Conservation (phyloP, 2,329 filamentous ascomycete genomes). For the Penicillium sp. region DNA sequence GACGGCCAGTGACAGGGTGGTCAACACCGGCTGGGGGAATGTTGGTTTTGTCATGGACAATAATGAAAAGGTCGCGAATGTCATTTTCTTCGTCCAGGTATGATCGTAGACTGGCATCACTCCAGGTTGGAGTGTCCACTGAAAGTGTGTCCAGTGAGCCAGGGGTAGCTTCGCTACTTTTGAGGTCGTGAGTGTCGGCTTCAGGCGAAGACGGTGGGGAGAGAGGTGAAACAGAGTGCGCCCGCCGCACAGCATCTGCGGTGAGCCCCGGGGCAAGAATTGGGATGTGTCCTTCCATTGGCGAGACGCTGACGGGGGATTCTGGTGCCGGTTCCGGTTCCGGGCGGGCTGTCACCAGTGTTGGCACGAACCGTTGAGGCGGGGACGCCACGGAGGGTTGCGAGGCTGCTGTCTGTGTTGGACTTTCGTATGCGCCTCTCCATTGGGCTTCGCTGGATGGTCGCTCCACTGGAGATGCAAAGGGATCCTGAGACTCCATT, state of each 20-base stretch:
- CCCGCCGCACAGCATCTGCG: conserved; percentile 69
- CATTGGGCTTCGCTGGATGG: conserved; percentile 22
- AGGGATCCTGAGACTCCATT: conserved; percentile 10
- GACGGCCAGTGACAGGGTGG: conserved; percentile 75
- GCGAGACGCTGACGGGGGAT: conserved; percentile 68
- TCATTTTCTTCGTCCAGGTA: conserved; percentile 91
- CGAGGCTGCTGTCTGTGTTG: conserved; percentile 22
- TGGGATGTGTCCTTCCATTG: conserved; percentile 45
- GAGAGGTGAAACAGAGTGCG: conserved; percentile 57
- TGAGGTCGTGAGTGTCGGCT: conserved; percentile 27
- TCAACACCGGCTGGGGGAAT: conserved; percentile 77
- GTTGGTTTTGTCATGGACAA: conserved; percentile 90
- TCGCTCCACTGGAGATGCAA: conserved; percentile 25
- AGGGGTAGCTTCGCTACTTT: conserved; percentile 44
- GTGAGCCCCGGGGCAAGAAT: conserved; percentile 64
- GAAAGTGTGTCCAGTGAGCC: conserved; percentile 58
- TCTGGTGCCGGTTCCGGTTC: conserved; percentile 55
- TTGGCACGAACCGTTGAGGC: conserved; percentile 29
- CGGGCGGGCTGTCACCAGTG: conserved; percentile 18
- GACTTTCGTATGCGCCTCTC: conserved; percentile 11
- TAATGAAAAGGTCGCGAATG: conserved; percentile 82
- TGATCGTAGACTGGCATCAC: conserved; percentile 77
- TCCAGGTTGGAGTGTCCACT: conserved; percentile 69
- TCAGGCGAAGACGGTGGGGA: conserved; percentile 61
- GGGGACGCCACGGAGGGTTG: conserved; percentile 29